A percentile compares a stretch with the other conserved stretches of the same genome.
Conservation (phyloP, 2,329 filamentous ascomycete genomes). For the Fusarium sp. region DNA sequence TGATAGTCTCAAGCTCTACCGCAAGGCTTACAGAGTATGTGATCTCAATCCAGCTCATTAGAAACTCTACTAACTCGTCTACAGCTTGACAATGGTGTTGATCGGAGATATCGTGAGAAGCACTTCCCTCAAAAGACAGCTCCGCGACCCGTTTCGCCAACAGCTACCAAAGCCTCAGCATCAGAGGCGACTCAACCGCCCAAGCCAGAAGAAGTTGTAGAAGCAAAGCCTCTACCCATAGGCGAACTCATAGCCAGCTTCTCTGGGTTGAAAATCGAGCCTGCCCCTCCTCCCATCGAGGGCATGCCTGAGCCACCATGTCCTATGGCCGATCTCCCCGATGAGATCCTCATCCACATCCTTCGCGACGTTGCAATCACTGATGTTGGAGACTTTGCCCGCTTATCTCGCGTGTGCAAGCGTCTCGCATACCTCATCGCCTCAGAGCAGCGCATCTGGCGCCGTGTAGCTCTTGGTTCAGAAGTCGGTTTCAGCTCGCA, state of each 20-base stretch:
- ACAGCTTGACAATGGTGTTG: constrained; percentile 79
- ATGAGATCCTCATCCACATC: constrained; percentile 86
- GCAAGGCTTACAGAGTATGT: constrained; percentile 84
- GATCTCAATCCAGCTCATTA: too few species aligned
- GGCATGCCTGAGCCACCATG: constrained; percentile 79
- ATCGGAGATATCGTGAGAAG: constrained; percentile 89
- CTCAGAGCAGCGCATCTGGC: constrained; percentile 89
- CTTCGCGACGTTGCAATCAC: constrained; percentile 74
- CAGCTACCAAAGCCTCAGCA: constrained; percentile 18
- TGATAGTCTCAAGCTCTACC: constrained; percentile 87
- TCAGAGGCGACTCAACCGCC: not conserved
- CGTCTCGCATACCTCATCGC: constrained; percentile 84
- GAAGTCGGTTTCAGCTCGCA: constrained; percentile 85
- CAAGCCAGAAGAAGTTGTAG: constrained; percentile 57
- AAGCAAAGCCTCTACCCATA: constrained; percentile 60
- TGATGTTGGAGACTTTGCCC: constrained; percentile 81
- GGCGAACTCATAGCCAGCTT: constrained; percentile 81
- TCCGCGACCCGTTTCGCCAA: constrained; percentile 30
- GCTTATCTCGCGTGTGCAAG: constrained; percentile 84
- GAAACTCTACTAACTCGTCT: not conserved
- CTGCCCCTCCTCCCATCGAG: constrained; percentile 74
- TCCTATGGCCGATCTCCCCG: constrained; percentile 78
- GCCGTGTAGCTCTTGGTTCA: constrained; percentile 72
- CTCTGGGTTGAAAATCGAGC: constrained; percentile 72
- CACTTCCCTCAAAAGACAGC: constrained; percentile 73